Evolutionary conservation across 108 stramenopile genomes (phyloP), one percentile per base, ranked within the genome.

Genomic region (Cyclotella sp.): DNA sequence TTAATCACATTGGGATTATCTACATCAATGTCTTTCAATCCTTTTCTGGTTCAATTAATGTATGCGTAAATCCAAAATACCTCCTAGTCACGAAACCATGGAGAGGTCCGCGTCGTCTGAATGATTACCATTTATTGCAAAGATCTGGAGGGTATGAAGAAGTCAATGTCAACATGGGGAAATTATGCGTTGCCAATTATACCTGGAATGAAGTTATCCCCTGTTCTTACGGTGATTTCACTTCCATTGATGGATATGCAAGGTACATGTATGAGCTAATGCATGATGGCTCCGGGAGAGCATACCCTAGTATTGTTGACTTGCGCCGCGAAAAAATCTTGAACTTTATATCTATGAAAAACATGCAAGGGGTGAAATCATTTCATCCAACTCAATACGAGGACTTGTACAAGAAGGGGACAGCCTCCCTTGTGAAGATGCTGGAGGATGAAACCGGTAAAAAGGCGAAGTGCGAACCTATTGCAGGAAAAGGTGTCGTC

Each of bases 301-400:
- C 72, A 18, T 73, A 73, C 44, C 18, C 59, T 15, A 57, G 40
- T 34, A 62, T 73, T 43, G 44, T 73, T n/a, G 52, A 73, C 27
- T 46, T 73, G 59, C 47, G 72, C 12, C 39, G 30, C 29, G 72
- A 43, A 10, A 73, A 73, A 46, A 73, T 73, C 19, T 28, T 30
- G 28, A 73, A 73, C 72, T 63, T 63, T 47, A 18, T 73, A 0
- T 24, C 41, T 22, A 47, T 55, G 45, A 12, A 18, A 18, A 47
- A 73, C 0, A 43, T 51, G 18, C 60, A 22, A 1, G 59, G 72
- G 19, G 72, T 73, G 29, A 51, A 49, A 21, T 18, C 62, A 12
- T 76, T 84, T 24, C 63, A 76, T 18, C 70, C 78, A 42, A 55
- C 70, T 51, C 74, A 74, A 21, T 84, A 71, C 39, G 83, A 84